These are phyloP conservation scores for Penicillium paneum DNA, from an alignment of 2,329 filamentous ascomycete genomes.

Conservation along the genomic window DNA sequence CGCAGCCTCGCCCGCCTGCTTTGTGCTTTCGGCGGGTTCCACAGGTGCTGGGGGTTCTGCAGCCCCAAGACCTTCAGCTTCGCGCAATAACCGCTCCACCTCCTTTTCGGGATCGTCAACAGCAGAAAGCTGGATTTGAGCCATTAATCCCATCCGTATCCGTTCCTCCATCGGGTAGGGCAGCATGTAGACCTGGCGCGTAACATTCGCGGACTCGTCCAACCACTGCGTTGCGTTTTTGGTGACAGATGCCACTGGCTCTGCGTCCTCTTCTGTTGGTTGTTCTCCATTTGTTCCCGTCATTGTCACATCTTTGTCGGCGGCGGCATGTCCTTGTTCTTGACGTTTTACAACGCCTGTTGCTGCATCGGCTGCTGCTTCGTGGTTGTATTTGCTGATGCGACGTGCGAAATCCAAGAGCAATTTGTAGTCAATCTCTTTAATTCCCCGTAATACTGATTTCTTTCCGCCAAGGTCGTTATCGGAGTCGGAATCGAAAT, in stretches of 20 bases:
- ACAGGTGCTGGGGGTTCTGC: slow-evolving; percentile 41
- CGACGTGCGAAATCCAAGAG: slow-evolving; percentile 46
- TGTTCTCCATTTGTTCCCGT: slow-evolving; percentile 30
- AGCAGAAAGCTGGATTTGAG: slow-evolving; percentile 41
- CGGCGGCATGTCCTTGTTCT: slow-evolving; percentile 11
- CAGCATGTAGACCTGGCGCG: slow-evolving; percentile 41
- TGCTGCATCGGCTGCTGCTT: slow-evolving; percentile 44
- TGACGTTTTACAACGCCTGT: slow-evolving; percentile 25
- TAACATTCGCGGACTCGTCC: slow-evolving; percentile 41
- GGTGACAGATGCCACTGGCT: slow-evolving; percentile 38
- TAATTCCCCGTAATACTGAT: slow-evolving; percentile 18
- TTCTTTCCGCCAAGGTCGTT: slow-evolving; percentile 10
- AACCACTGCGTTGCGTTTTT: slow-evolving; percentile 43
- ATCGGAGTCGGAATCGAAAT: slow-evolving; percentile 27
- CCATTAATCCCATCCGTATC: slow-evolving; percentile 47
- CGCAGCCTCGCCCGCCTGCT: slow-evolving; percentile 32
- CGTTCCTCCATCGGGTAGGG: slow-evolving; percentile 46
- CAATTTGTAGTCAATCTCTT: slow-evolving; percentile 44
- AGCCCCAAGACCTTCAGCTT: slow-evolving; percentile 55
- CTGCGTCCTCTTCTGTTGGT: slow-evolving; percentile 19
- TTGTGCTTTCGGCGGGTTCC: slow-evolving; percentile 34
- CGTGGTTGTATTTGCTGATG: slow-evolving; percentile 48
- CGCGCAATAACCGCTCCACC: slow-evolving; percentile 46
- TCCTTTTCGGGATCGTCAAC: slow-evolving; percentile 55
- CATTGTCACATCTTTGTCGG: slow-evolving; percentile 35